These are phyloP conservation scores for Heliamphora exappendiculata DNA, from an alignment of 148 eudicot species.

Conservation along the genomic window DNA sequence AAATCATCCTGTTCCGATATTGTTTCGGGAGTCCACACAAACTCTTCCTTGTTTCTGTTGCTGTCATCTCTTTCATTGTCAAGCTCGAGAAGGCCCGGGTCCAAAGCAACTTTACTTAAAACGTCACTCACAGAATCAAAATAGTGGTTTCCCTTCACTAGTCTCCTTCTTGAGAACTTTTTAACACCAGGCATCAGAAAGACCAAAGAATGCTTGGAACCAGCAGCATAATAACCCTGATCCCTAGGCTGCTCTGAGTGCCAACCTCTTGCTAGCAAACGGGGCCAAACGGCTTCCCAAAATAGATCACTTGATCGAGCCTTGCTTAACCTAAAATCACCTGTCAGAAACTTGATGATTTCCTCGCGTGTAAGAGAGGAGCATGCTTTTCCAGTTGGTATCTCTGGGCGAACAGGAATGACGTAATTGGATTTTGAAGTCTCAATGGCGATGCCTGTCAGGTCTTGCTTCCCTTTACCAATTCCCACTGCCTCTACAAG, in stretches of 20 bases:
- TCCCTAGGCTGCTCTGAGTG: slow-evolving; percentile 31
- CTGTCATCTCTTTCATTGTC: slow-evolving; percentile 34
- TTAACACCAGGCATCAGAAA: slow-evolving; percentile 75
- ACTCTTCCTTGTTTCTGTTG: slow-evolving; percentile 20
- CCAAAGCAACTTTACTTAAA: slow-evolving; percentile 49
- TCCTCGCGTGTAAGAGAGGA: slow-evolving; percentile 17
- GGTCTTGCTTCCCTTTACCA: slow-evolving; percentile 28
- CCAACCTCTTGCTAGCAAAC: slow-evolving; percentile 39
- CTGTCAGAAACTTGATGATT: slow-evolving; percentile 23
- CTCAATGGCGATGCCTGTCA: slow-evolving; percentile 17
- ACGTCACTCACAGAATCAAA: slow-evolving; percentile 72
- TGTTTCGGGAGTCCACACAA: slow-evolving; percentile 26
- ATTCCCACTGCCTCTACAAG: slow-evolving; percentile 27
- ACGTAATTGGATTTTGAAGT: slow-evolving; percentile 2
- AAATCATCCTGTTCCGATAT: too few relatives aligned
- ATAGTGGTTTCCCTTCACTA: slow-evolving; percentile 66
- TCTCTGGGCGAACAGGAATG: background rate
- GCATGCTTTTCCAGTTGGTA: slow-evolving; percentile 18
- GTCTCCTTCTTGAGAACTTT: slow-evolving; percentile 68
- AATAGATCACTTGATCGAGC: slow-evolving; percentile 25
- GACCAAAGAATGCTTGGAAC: slow-evolving; percentile 51
- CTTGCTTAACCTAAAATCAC: slow-evolving; percentile 26
- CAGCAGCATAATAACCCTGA: slow-evolving; percentile 19
- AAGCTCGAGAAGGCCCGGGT: slow-evolving; percentile 59
- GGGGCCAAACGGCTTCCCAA: slow-evolving; percentile 45